phyloP scores from a whole-genome alignment of 2,329 filamentous ascomycete genomes.

The Botrytis tulipae region DNA sequence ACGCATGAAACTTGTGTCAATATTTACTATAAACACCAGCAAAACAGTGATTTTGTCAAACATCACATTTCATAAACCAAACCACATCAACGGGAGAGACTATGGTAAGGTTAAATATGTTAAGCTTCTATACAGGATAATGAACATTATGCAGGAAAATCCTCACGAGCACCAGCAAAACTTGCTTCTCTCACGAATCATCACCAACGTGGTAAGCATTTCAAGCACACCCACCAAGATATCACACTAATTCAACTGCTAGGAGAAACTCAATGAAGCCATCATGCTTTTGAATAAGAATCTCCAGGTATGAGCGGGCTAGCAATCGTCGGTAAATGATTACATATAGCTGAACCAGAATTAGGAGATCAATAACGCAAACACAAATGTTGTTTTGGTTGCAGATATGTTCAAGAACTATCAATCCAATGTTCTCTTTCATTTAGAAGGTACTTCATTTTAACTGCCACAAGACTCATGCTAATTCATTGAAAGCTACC shows the following conservation, averaged over 20 bases:
- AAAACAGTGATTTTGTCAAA: background rate
- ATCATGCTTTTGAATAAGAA: conserved; percentile 90
- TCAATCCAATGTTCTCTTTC: conserved; percentile 95
- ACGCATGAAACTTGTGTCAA: background rate
- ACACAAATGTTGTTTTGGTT: conserved; percentile 97
- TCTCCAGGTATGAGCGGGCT: conserved; percentile 63
- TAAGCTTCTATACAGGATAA: background rate
- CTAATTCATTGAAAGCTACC: conserved; percentile 57
- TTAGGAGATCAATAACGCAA: conserved; percentile 95
- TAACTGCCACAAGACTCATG: conserved; percentile 18
- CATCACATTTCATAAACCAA: background rate
- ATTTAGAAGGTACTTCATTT: conserved; percentile 74
- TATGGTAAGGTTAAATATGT: conserved; percentile 23
- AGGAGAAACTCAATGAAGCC: conserved; percentile 98
- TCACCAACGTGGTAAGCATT: conserved; percentile 86
- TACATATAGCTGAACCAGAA: conserved; percentile 10
- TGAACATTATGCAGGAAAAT: conserved; percentile 63
- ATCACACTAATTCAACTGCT: conserved; percentile 19
- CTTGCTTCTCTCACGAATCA: conserved; percentile 87
- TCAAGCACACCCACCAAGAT: background rate
- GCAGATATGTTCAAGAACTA: conserved; percentile 99
- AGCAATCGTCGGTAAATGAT: background rate
- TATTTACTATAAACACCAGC: background rate
- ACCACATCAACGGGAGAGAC: background rate
- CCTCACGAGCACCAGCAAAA: conserved; percentile 98